Base-by-base conservation (phyloP, 495 filamentous ascomycete species). In the Pseudevernia furfuracea region DNA sequence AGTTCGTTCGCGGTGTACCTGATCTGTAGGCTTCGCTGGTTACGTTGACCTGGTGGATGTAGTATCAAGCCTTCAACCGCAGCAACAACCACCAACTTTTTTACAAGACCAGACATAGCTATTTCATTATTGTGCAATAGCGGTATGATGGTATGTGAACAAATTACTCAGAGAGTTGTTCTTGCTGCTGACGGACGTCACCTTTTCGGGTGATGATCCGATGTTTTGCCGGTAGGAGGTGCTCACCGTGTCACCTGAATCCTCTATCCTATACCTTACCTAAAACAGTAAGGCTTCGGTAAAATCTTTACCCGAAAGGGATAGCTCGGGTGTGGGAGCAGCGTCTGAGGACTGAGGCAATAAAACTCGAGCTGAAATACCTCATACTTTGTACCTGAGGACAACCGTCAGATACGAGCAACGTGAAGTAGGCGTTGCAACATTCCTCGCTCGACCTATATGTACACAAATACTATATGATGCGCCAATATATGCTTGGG, bases 51-150 rank as follows among this genome's bases (percentile, higher is more conserved):
- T 61, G 75, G 74, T 74, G 90, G 90, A 68, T 94, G 88, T 41
- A 97, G 79, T 66, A 96, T 79, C 30, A 97, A 81, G 39, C 94
- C 94, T 70, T 97, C 93, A 57, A 88, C 84, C 17, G 91, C 85
- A 56, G 92, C 92, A 75, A 88, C 86, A 66, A 96, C 82, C 59
- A 91, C 70, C 56, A 96, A 73, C 72, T 92, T 96, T 66, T 90
- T 86, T 68, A 87, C 83, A 61, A 95, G 75, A 69, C 83, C 80
- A 66, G 90, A 85, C 89, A 94, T 94, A 48, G 23, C 61, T 30
- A 9, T 10, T 52, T 34, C 25, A n/a, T 21, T 12, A 5, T 28
- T 14, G 30, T 28, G 14, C 23, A 41, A 52, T 12, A 17, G 23
- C 19, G 17, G 1, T 10, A 21, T 11, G 11, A 15, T 28, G 3